Evolutionary conservation across 164 flowering plant genomes (phyloP).

Genomic region (Nymphaea colorata): DNA sequence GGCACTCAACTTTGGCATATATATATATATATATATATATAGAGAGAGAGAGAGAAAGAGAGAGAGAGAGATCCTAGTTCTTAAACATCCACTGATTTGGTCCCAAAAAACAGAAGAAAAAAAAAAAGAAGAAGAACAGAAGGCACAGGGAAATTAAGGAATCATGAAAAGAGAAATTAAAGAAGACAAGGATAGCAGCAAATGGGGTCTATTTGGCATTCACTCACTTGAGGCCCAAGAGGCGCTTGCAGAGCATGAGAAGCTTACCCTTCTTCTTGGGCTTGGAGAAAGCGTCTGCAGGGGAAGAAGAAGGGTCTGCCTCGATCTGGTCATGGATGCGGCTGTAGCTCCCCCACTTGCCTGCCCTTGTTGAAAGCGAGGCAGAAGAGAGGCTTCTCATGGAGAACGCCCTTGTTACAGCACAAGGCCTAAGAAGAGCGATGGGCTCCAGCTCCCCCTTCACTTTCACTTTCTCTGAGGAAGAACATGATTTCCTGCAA

Average conservation of each 20-base stretch:
- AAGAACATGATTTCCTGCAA: slow-evolving; percentile 23
- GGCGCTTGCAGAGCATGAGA: slow-evolving; percentile 11
- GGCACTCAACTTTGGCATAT: too few relatives aligned
- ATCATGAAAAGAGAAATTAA: not conserved
- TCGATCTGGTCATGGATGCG: slow-evolving; percentile 41
- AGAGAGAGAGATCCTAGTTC: too few relatives aligned
- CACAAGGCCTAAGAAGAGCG: slow-evolving; percentile 4
- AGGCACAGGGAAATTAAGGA: not conserved
- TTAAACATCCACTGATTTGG: too few relatives aligned
- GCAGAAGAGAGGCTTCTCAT: slow-evolving; percentile 47
- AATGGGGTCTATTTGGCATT: not conserved
- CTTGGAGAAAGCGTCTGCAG: slow-evolving; percentile 5
- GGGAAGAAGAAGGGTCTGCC: not conserved
- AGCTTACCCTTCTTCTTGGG: slow-evolving; percentile 6
- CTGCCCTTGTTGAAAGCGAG: slow-evolving; percentile 2
- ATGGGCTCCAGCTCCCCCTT: slow-evolving; percentile 10
- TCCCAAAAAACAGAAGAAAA: not conserved
- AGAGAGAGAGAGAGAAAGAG: too few relatives aligned
- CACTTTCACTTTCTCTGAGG: slow-evolving; percentile 15
- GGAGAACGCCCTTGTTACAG: slow-evolving; percentile 31
- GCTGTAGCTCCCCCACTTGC: slow-evolving; percentile 25
- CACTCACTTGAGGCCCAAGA: slow-evolving; percentile 3
- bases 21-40: too few relatives aligned
- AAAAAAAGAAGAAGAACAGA: not conserved
- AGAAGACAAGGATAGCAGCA: not conserved